A percentile compares a stretch with the other conserved stretches of the same genome.
Conservation (phyloP, 1,284 basidiomycete genomes). For the Anthracocystis walkeri region DNA sequence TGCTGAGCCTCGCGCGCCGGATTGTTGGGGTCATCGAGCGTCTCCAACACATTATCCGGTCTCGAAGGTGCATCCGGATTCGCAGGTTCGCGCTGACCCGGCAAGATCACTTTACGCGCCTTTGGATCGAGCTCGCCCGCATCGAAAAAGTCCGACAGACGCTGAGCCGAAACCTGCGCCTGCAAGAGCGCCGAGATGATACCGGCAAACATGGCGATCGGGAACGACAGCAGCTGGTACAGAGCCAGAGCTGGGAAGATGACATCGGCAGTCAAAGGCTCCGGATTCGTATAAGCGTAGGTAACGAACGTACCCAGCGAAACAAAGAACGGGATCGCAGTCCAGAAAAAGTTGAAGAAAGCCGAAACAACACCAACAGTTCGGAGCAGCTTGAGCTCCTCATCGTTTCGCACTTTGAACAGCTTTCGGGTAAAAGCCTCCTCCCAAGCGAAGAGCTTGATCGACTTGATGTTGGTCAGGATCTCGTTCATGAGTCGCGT, state of each 20-base stretch:
- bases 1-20: constrained; percentile 25
- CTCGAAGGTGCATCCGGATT: constrained; percentile 32
- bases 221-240: constrained; percentile 75
- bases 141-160: constrained; percentile 73
- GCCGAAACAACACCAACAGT: constrained; percentile 80
- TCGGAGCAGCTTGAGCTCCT: constrained; percentile 80
- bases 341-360: constrained; percentile 77
- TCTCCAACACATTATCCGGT: constrained; percentile 33
- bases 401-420: constrained; percentile 78
- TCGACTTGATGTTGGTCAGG: constrained; percentile 66
- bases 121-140: constrained; percentile 75
- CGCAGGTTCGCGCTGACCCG: constrained; percentile 25
- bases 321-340: constrained; percentile 82
- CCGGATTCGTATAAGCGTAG: constrained; percentile 79
- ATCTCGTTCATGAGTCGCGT: constrained; percentile 67
- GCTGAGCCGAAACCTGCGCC: constrained; percentile 62
- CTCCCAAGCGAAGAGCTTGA: constrained; percentile 67
- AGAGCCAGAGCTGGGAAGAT: constrained; percentile 67
- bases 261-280: constrained; percentile 75
- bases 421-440: constrained; percentile 75
- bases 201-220: constrained; percentile 76
- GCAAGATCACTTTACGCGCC: constrained; percentile 42
- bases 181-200: constrained; percentile 64
- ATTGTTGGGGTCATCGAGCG: constrained; percentile 22
- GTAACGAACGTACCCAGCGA: constrained; percentile 87